These are phyloP conservation scores for Gastrodia elata DNA, from an alignment of 106 monocot species.

Conservation along the genomic window DNA sequence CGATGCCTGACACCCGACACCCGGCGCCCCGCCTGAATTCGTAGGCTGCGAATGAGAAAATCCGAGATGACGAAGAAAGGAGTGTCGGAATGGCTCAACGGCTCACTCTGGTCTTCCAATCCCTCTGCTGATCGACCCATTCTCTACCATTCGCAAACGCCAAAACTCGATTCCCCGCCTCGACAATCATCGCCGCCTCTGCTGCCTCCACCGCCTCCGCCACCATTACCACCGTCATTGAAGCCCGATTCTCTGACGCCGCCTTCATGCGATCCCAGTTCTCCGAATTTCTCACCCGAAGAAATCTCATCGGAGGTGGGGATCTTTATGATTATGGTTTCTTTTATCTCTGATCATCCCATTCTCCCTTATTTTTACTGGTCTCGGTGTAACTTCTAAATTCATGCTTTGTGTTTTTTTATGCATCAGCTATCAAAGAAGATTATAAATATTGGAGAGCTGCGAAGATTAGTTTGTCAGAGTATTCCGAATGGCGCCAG, in stretches of 20 bases:
- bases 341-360: background rate
- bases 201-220: slow-evolving; percentile 12
- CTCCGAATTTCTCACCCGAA: slow-evolving; percentile 30
- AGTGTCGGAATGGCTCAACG: slow-evolving; percentile 82
- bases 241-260: background rate
- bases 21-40: no score
- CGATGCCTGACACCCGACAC: no score
- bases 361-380: background rate
- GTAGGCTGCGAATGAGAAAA: background rate
- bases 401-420: background rate
- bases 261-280: slow-evolving; percentile 5
- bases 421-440: slow-evolving; percentile 63
- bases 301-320: slow-evolving; percentile 45
- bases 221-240: no score
- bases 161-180: slow-evolving; percentile 13
- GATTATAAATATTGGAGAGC: slow-evolving; percentile 64
- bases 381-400: background rate
- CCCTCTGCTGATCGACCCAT: background rate
- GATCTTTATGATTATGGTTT: background rate
- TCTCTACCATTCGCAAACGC: slow-evolving; percentile 15
- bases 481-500: slow-evolving; percentile 64
- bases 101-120: slow-evolving; percentile 59
- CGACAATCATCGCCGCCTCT: slow-evolving; percentile 12
- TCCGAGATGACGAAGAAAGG: slow-evolving; percentile 45
- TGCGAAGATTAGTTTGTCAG: slow-evolving; percentile 73